These are phyloP conservation scores for Adenanthera pavonina DNA, from an alignment of 306 rosid genomes.

Conservation along the genomic window DNA sequence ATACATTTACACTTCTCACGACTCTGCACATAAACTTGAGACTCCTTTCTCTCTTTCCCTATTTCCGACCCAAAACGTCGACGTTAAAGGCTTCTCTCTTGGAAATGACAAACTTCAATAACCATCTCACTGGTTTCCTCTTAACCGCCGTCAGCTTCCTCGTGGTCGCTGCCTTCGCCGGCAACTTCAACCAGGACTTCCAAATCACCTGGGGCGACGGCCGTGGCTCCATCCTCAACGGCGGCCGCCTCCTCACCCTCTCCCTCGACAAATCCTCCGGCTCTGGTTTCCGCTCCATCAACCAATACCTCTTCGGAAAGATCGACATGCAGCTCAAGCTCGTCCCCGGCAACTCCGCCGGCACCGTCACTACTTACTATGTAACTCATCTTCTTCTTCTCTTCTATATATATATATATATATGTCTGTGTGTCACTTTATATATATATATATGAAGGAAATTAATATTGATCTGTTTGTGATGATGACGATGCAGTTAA, in stretches of 20 bases:
- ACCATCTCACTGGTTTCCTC: background rate
- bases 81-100: background rate
- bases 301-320: slow-evolving; percentile 62
- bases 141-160: background rate
- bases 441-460: background rate
- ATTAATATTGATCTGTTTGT: background rate
- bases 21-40: no score
- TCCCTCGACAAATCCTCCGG: slow-evolving; percentile 62
- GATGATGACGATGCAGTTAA: slow-evolving; percentile 43
- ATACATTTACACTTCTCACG: no score
- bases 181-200: slow-evolving; percentile 59
- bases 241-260: slow-evolving; percentile 51
- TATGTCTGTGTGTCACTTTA: background rate
- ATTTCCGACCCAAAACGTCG: background rate
- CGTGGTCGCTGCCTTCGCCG: slow-evolving; percentile 39
- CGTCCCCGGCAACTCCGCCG: slow-evolving; percentile 73
- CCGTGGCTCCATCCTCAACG: slow-evolving; percentile 53
- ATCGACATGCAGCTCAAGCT: slow-evolving; percentile 73
- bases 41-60: background rate
- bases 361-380: slow-evolving; percentile 65
- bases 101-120: slow-evolving; percentile 29
- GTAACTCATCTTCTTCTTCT: slow-evolving; percentile 18
- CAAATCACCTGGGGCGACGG: slow-evolving; percentile 70
- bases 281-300: slow-evolving; percentile 54
- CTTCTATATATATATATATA: background rate